A percentile compares a stretch with the other conserved stretches of the same genome.
Conservation (phyloP, 2,329 filamentous ascomycete species). For the Pleurostoma richardsiae region DNA sequence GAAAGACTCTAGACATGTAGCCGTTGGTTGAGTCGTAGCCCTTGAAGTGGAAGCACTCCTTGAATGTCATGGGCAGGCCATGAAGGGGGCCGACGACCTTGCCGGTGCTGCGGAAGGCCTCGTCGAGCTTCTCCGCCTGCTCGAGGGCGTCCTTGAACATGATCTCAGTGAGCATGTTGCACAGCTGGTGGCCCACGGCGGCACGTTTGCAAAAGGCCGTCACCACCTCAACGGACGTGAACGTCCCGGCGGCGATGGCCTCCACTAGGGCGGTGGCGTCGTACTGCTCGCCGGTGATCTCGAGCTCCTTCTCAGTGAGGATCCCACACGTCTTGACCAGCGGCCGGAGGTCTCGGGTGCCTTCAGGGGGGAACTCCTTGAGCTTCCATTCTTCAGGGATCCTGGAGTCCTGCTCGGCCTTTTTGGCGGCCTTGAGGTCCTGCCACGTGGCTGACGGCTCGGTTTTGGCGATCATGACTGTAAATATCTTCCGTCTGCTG, state of each 20-base stretch:
- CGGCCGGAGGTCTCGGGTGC: neutral
- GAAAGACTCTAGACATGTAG: constrained; percentile 1
- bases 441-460: neutral
- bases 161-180: constrained; percentile 29
- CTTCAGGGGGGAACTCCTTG: neutral
- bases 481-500: too few relatives aligned
- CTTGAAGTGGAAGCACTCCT: constrained; percentile 9
- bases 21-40: constrained; percentile 2
- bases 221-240: constrained; percentile 7
- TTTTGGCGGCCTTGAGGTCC: neutral
- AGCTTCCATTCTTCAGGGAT: constrained; percentile 1
- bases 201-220: constrained; percentile 12
- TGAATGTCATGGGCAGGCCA: constrained; percentile 30
- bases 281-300: constrained; percentile 1
- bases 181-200: constrained; percentile 20
- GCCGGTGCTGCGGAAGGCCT: neutral
- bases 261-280: constrained; percentile 1
- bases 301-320: constrained; percentile 1
- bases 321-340: neutral
- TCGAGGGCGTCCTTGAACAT: constrained; percentile 27
- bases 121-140: constrained; percentile 12
- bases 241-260: neutral
- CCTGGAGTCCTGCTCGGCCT: neutral
- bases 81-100: constrained; percentile 23
- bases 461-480: too few relatives aligned